Percentiles rank a stretch among this genome's conserved stretches.
Evolutionary conservation across 352 stramenopile species (phyloP).

Genomic region (Plasmopara viticola): DNA sequence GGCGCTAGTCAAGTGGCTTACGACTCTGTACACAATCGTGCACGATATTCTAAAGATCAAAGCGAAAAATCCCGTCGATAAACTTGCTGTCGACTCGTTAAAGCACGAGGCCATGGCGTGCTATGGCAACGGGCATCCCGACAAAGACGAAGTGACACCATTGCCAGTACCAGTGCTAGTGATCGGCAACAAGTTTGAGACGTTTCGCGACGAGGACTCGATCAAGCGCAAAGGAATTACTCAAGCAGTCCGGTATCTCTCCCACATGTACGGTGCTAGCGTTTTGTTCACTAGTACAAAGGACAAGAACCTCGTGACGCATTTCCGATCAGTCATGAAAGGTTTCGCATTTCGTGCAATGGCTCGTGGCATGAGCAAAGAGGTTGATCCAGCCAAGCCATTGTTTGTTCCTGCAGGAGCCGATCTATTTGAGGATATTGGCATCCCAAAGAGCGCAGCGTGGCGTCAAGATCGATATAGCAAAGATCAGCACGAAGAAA

Average conservation of each 20-base stretch:
- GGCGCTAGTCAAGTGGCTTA: slow-evolving; percentile 75
- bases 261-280: slow-evolving; percentile 80
- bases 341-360: slow-evolving; percentile 52
- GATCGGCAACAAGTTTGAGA: slow-evolving; percentile 87
- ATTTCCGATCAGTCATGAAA: slow-evolving; percentile 66
- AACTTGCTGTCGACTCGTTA: slow-evolving; percentile 44
- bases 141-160: slow-evolving; percentile 68
- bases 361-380: slow-evolving; percentile 41
- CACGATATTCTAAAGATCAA: slow-evolving; percentile 52
- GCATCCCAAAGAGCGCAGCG: slow-evolving; percentile 46
- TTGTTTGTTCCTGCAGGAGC: slow-evolving; percentile 65
- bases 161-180: slow-evolving; percentile 76
- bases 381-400: slow-evolving; percentile 57
- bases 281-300: slow-evolving; percentile 83
- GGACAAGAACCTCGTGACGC: slow-evolving; percentile 73
- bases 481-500: slow-evolving; percentile 52
- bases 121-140: slow-evolving; percentile 56
- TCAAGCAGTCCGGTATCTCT: slow-evolving; percentile 82
- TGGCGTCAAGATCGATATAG: slow-evolving; percentile 43
- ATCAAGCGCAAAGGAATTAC: slow-evolving; percentile 78
- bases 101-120: slow-evolving; percentile 42
- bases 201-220: slow-evolving; percentile 82
- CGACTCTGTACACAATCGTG: slow-evolving; percentile 43
- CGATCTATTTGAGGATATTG: slow-evolving; percentile 75
- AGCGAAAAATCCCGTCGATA: slow-evolving; percentile 66